A percentile compares a stretch with the other conserved stretches of the same genome.
phyloP scores from a whole-genome alignment of 2,329 filamentous ascomycete species.

The Shiraia bambusicola region DNA sequence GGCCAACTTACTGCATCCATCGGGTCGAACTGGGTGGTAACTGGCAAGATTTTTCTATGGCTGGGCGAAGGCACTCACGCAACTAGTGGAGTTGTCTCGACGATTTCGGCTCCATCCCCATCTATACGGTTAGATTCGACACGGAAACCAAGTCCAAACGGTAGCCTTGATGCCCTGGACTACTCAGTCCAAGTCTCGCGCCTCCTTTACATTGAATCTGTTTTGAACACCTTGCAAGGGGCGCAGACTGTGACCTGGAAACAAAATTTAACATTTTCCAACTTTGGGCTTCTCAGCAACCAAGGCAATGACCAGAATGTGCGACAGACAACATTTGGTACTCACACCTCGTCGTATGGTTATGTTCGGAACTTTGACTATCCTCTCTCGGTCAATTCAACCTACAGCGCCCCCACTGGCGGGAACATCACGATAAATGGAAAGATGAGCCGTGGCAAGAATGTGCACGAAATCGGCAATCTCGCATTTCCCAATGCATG shows the following conservation, averaged over 20 bases:
- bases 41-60: conserved; percentile 81
- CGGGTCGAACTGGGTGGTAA: conserved; percentile 71
- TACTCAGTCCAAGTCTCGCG: conserved; percentile 62
- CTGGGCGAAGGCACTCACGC: conserved; percentile 55
- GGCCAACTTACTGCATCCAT: conserved; percentile 58
- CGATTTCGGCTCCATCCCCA: conserved; percentile 45
- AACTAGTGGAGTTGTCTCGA: conserved; percentile 53
- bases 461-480: conserved; percentile 49
- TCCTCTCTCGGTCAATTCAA: conserved; percentile 61
- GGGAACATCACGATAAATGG: conserved; percentile 51
- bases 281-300: conserved; percentile 57
- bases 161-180: conserved; percentile 60
- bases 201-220: conserved; percentile 56
- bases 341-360: conserved; percentile 41
- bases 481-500: conserved; percentile 62
- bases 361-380: conserved; percentile 57
- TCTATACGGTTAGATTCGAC: conserved; percentile 54
- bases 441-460: conserved; percentile 52
- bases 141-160: conserved; percentile 51
- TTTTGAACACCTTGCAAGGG: conserved; percentile 53
- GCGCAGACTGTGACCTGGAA: conserved; percentile 53
- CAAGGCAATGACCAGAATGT: conserved; percentile 58
- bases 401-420: conserved; percentile 46
- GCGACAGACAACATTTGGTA: conserved; percentile 54
- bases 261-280: conserved; percentile 60